Evolutionary conservation across 2,329 filamentous ascomycete species (phyloP).

Genomic region (Epichloe bromicola): DNA sequence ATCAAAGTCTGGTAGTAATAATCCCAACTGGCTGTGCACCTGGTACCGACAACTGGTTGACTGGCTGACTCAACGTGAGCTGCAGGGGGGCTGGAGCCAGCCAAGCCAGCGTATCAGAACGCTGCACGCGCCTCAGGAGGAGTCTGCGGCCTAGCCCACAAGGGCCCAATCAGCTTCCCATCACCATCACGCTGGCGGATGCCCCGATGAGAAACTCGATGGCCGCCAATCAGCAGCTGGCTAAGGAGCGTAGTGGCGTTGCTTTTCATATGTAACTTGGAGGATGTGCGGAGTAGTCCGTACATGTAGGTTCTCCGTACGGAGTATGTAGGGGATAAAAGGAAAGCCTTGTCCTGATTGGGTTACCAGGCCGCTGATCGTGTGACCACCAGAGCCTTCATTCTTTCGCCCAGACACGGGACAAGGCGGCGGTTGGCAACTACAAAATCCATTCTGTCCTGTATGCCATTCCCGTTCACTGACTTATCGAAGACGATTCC

Average conservation of each 20-base stretch:
- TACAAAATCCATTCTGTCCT: too few species aligned
- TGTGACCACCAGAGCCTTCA: not conserved
- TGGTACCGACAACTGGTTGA: too few species aligned
- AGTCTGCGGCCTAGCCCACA: not conserved
- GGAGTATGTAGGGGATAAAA: not conserved
- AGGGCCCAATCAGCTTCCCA: not conserved
- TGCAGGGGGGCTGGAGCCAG: not conserved
- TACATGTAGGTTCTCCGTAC: too few species aligned
- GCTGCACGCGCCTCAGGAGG: not conserved
- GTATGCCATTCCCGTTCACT: too few species aligned
- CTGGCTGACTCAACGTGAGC: not conserved
- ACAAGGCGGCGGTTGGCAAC: too few species aligned
- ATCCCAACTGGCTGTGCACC: too few species aligned
- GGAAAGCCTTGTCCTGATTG: not conserved
- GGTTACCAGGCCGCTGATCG: not conserved
- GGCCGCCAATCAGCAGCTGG: not conserved
- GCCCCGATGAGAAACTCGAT: not conserved
- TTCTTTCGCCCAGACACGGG: too few species aligned
- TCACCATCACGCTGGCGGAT: not conserved
- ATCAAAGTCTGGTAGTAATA: too few species aligned
- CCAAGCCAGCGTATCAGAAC: not conserved
- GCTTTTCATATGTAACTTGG: not conserved
- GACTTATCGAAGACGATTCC: too few species aligned
- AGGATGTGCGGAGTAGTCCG: too few species aligned
- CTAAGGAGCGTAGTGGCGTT: not conserved